Evolutionary conservation across 2,329 filamentous ascomycete genomes (phyloP), one percentile per base, ranked within the genome.

Genomic region (Neophaeococcomyces aloes): DNA sequence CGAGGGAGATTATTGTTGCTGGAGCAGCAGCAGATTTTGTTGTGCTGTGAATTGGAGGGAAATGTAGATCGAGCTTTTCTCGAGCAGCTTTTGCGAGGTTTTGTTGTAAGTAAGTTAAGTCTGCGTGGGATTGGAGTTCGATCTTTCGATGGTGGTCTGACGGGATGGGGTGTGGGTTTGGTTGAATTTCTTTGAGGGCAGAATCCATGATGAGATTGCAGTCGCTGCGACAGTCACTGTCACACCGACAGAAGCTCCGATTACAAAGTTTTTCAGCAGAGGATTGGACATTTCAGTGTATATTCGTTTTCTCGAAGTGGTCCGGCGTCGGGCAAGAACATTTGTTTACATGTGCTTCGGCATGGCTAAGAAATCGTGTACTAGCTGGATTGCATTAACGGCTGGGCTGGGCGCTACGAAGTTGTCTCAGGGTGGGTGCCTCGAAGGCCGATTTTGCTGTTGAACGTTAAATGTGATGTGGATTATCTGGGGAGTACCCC

Each of bases 51-150:
- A 65, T 65, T 18, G 62, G 67, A 42, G 68, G 68, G 11, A 71
- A 62, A 48, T 69, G 63, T 18, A 69, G 59, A 51, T 71, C 68
- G 44, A 71, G 59, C 56, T 70, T 71, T 52, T 65, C 60, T 45
- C 62, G 66, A 17, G 68, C 67, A 46, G 65, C 58, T 3, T 60
- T 57, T 44, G 64, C 52, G 19, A 67, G 62, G 55, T 71, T 71
- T 48, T 59, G 56, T 49, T 68, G 65, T 37, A 71, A 66, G 47
- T 69, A 71, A 42, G 63, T 65, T 39, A 71, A 64, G 58, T 71
- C 68, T 46, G 63, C 61, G 43, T 67, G 59, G 34, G 68, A 66
- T 56, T 71, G 68, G n/a, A 71, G 63, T 47, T 71, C 68, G 55
- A 71, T 64, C 54, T 69, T 70, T 52, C 68, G 66, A 52, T 71